These are phyloP conservation scores for Aquilaria malaccensis DNA, from an alignment of 345 rosid species.

Conservation along the genomic window DNA sequence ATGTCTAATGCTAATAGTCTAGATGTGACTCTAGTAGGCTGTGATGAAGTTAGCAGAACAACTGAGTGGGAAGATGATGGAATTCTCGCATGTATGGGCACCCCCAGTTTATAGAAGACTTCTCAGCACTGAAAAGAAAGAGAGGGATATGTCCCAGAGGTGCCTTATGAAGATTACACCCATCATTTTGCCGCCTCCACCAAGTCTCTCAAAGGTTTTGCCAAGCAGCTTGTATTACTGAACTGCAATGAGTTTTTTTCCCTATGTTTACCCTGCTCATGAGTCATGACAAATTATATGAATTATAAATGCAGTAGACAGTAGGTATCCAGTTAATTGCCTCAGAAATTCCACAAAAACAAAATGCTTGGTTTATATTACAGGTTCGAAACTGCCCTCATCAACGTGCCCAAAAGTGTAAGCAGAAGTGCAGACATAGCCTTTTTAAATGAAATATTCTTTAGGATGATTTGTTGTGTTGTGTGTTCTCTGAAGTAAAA, in stretches of 20 bases:
- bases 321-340: no score
- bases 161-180: slow-evolving; percentile 38
- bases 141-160: slow-evolving; percentile 44
- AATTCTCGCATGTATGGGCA: slow-evolving; percentile 42
- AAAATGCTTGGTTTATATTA: no score
- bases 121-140: slow-evolving; percentile 47
- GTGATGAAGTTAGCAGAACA: slow-evolving; percentile 33
- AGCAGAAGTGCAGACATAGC: no score
- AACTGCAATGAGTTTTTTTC: neutral
- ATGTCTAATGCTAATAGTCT: no score
- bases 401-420: no score
- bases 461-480: no score
- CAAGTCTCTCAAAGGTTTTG: slow-evolving; percentile 39
- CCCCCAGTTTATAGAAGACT: slow-evolving; percentile 51
- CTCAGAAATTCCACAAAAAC: no score
- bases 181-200: slow-evolving; percentile 35
- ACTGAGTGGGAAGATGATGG: slow-evolving; percentile 38
- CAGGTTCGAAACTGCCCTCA: no score
- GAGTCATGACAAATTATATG: neutral
- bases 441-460: no score
- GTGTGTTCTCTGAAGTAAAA: no score
- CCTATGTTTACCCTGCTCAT: neutral
- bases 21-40: slow-evolving; percentile 28
- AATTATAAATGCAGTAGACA: no score
- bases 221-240: neutral